Evolutionary conservation across 345 rosid species (phyloP).

Genomic region (Hibiscus syriacus): DNA sequence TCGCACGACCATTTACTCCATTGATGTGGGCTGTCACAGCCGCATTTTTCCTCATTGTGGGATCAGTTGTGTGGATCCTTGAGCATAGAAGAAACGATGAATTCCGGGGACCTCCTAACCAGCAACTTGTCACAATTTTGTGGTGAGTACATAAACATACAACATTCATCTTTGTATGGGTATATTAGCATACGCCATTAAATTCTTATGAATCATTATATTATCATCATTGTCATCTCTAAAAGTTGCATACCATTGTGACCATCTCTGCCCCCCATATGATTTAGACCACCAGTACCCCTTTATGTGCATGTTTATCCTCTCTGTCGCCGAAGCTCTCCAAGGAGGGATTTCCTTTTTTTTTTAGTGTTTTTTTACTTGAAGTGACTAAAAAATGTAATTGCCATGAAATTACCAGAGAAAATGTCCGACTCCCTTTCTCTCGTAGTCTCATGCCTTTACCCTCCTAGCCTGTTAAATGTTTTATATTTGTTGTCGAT

Average conservation of each 20-base stretch:
- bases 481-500: neutral
- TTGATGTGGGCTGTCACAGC: slow-evolving; percentile 80
- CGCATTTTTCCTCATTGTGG: slow-evolving; percentile 60
- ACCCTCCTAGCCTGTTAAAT: neutral
- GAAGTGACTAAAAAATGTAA: neutral
- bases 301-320: neutral
- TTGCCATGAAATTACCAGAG: neutral
- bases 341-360: neutral
- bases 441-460: slow-evolving; percentile 8
- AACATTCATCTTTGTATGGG: neutral
- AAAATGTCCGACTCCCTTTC: neutral
- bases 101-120: slow-evolving; percentile 78
- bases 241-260: neutral
- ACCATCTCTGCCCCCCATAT: neutral
- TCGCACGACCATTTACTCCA: slow-evolving; percentile 69
- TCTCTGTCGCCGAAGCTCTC: neutral
- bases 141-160: slow-evolving; percentile 46
- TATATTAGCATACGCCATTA: too few relatives aligned
- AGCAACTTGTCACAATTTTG: slow-evolving; percentile 51
- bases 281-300: neutral
- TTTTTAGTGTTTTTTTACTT: neutral
- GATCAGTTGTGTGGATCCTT: slow-evolving; percentile 82
- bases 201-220: neutral
- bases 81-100: slow-evolving; percentile 87
- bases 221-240: neutral